Evolutionary conservation across 2,329 filamentous ascomycete genomes (phyloP).

Genomic region (Trichoderma endophyticum): DNA sequence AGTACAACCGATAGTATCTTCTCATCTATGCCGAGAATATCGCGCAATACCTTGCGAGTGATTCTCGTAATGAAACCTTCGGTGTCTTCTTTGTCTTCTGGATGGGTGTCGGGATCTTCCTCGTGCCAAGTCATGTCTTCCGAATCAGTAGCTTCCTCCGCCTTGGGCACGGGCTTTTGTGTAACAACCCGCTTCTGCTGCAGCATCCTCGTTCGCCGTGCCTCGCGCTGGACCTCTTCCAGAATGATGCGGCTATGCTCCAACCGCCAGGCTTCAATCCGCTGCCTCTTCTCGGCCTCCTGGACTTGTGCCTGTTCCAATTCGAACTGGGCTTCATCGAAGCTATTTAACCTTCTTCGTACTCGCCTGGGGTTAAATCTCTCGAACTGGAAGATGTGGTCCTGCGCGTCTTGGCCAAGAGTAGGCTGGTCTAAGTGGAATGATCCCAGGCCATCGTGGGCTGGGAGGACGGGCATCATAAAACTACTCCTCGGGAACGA

Average conservation of each 20-base stretch:
- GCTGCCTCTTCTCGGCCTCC: constrained; percentile 70
- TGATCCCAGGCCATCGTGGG: constrained; percentile 86
- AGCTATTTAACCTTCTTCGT: constrained; percentile 50
- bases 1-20: constrained; percentile 79
- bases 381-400: constrained; percentile 87
- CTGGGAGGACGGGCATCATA: constrained; percentile 71
- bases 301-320: constrained; percentile 54
- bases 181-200: constrained; percentile 61
- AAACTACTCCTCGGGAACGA: constrained; percentile 50
- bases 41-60: constrained; percentile 80
- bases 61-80: constrained; percentile 77
- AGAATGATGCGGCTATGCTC: constrained; percentile 84
- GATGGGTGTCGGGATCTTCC: constrained; percentile 14
- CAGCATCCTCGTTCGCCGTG: constrained; percentile 45
- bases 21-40: constrained; percentile 89
- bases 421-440: constrained; percentile 65
- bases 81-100: constrained; percentile 47
- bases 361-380: constrained; percentile 72
- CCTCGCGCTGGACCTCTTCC: constrained; percentile 87
- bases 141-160: constrained; percentile 21
- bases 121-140: constrained; percentile 51
- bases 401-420: constrained; percentile 61
- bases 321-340: constrained; percentile 50
- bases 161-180: constrained; percentile 25
- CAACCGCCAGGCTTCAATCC: constrained; percentile 88